Evolutionary conservation across 805 yeast genomes (phyloP), one percentile per base, ranked within the genome.

Genomic region (Lipomyces sp.): DNA sequence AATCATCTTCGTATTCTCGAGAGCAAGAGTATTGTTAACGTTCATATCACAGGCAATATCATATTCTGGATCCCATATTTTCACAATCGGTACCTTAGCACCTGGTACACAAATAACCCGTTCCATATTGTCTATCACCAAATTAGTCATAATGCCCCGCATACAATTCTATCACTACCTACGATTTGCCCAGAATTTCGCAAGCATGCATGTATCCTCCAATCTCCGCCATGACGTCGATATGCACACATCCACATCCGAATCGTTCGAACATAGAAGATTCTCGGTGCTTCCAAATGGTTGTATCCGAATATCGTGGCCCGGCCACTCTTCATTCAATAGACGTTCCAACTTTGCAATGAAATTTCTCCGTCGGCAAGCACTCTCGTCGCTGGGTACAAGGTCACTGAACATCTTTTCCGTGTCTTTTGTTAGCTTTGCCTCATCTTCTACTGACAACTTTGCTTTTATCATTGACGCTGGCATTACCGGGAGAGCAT

Each of bases 11-110:
- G 75, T 73, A 53, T 73, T 73, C 51, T 69, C 69, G 18, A 72
- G 60, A 13, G 75, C 74, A 53, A 71, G 57, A 18, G 71, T 67
- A 39, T 72, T 72, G 63, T 73, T 73, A 59, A 72, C 63, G 63
- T 73, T 73, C 69, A 73, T 69, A 61, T 73, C 75, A 56, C 75
- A 73, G 24, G 72, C 60, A 10, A 73, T 51, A n/a, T 64, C 56
- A 29, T 55, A 62, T 53, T 72, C 74, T 15, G 72, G 67, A 56
- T 73, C 75, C 74, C 73, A 71, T 24, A 73, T 63, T 58, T 71
- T 72, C 18, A 70, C 75, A 42, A 73, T 73, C 35, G 75, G 75
- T 4, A 73, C 75, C 50, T 70, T 72, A 24, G 75, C 75, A 2
- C 64, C 63, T 1, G 75, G 73, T 10, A 73, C 71, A 58, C 75